Base-by-base conservation (phyloP, 495 filamentous ascomycete species). In the Darksidea phi region DNA sequence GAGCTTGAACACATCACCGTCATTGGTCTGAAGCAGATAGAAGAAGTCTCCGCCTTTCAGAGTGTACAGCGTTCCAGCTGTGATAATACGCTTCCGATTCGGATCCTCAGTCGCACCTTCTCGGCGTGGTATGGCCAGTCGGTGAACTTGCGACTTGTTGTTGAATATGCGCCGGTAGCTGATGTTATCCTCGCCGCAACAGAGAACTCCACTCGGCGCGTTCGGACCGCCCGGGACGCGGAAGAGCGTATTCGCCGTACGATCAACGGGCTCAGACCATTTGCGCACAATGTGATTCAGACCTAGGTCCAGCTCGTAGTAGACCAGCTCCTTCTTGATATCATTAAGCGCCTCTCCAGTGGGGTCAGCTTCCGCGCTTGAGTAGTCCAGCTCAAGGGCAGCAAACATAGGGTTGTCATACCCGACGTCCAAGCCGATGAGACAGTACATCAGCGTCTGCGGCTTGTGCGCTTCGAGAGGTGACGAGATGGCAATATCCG, bases 331-430 rank as follows among this genome's bases (percentile, higher is more conserved):
- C 64, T 96, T 97, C 73, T 97, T 91, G 41, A 88, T 77, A 59
- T 94, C 85, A 45, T 88, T 78, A 63, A 83, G 87, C 23, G 91
- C 92, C 71, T 88, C 80, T 18, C 93, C 95, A 1, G 89, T 88
- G 0, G 91, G 82, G 72, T 99, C 95, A 73, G 92, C 88, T 66
- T 99, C 95, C 4, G 86, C 85, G 69, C 96, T 91, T 1, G 86
- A 83, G 70, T 96, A 97, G 67, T 97, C 93, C 11, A 96, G 82
- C 72, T 99, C 95, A 3, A 99, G 81, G 4, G 89, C 89, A 48
- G 95, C 95, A 67, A 97, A 99, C 15, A 97, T 82, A 12, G 95
- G 95, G 69, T 97, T 97, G 64, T 96, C 90, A 72, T 97, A 97
- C 23, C 94, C 94, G 36, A 95, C 91, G 72, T 99, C 95, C 54